phyloP scores from a whole-genome alignment of 257 asterid species.

The Ilex asprella region DNA sequence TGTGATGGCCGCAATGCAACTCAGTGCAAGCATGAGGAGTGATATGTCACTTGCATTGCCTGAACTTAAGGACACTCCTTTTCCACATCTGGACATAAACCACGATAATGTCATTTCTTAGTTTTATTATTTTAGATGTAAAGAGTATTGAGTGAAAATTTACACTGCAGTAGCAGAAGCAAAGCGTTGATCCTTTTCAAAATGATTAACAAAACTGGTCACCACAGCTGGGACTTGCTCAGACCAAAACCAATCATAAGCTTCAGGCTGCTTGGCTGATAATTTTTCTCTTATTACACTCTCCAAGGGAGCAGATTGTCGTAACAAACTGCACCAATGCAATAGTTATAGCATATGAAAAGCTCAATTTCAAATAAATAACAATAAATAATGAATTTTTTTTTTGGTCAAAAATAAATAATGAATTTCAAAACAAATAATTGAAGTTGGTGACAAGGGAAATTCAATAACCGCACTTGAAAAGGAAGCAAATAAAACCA shows the following conservation, averaged over 20 bases:
- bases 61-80: slow-evolving; percentile 39
- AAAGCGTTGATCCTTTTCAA: slow-evolving; percentile 64
- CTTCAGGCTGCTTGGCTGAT: slow-evolving; percentile 67
- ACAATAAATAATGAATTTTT: too few species aligned
- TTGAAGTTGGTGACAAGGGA: too few species aligned
- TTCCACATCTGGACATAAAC: slow-evolving; percentile 44
- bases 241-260: slow-evolving; percentile 84
- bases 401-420: too few species aligned
- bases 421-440: too few species aligned
- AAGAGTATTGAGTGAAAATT: slow-evolving; percentile 20
- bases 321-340: slow-evolving; percentile 47
- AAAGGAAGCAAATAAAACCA: too few species aligned
- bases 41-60: slow-evolving; percentile 64
- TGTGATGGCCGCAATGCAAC: slow-evolving; percentile 81
- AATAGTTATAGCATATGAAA: slow-evolving; percentile 19
- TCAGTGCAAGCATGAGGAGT: slow-evolving; percentile 80
- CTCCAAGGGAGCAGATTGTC: slow-evolving; percentile 88
- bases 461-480: too few species aligned
- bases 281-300: slow-evolving; percentile 63
- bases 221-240: slow-evolving; percentile 74
- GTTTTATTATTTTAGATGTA: background rate
- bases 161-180: slow-evolving; percentile 64
- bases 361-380: background rate
- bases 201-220: slow-evolving; percentile 58
- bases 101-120: slow-evolving; percentile 8